phyloP scores from a whole-genome alignment of 2,329 filamentous ascomycete genomes.

The Claviceps capensis region DNA sequence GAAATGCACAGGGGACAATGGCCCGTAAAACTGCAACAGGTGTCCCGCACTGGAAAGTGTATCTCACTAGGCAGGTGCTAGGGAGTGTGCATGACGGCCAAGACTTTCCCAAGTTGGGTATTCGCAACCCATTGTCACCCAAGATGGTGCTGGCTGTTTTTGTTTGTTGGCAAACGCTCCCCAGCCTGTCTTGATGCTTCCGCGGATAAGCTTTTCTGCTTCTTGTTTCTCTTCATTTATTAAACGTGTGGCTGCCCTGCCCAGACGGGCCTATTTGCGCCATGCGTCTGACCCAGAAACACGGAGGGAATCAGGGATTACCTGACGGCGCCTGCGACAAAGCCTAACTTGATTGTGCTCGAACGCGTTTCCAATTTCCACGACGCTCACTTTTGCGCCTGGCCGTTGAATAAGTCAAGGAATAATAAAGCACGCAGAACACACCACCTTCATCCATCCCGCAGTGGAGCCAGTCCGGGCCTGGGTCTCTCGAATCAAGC shows the following conservation, averaged over 20 bases:
- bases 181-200: neutral
- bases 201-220: neutral
- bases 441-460: neutral
- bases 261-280: neutral
- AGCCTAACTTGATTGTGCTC: neutral
- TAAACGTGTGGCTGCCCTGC: neutral
- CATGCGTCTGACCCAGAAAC: neutral
- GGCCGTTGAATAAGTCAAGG: neutral
- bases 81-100: neutral
- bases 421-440: neutral
- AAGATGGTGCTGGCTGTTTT: neutral
- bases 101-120: neutral
- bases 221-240: neutral
- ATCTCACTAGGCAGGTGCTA: neutral
- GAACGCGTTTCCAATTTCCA: neutral
- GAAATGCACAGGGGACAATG: neutral
- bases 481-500: neutral
- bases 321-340: neutral
- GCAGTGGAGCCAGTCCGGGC: slow-evolving; percentile 1
- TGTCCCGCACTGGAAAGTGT: neutral
- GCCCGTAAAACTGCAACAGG: neutral
- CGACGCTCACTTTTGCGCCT: neutral
- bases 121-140: neutral
- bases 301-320: neutral
- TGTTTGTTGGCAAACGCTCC: neutral